Base-by-base conservation (phyloP, 805 yeast genomes). In the Metschnikowia koreensis region DNA sequence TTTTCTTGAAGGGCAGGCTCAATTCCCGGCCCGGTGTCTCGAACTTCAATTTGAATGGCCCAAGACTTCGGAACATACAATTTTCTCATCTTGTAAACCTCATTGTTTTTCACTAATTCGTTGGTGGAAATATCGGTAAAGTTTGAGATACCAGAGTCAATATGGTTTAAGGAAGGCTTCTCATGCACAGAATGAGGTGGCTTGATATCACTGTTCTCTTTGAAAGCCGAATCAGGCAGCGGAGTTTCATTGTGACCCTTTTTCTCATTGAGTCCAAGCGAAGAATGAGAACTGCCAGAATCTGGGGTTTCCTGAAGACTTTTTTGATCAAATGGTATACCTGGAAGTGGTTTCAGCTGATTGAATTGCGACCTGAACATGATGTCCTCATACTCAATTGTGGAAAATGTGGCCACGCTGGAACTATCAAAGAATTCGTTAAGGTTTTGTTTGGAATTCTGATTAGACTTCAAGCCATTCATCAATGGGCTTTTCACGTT, bases 1-100 rank as follows among this genome's bases (percentile, higher is more conserved):
- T 87, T 83, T 41, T 83, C 83, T 62, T 89, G 97, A 49, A 91
- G 68, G 1, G 85, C 82, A 12, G 86, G 83, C 39, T 89, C 96
- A 48, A 93, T 92, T 53, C 99, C 99, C 0, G 97, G 92, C 3
- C 99, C 98, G 0, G 96, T 89, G 66, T 93, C 99, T 37, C 77
- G 78, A 11, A 93, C 97, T 52, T 83, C 82, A 46, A 92, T 81
- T 56, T 84, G 84, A 33, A 85, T 64, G 1, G 77, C 86, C 85
- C 88, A 82, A 12, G 71, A 63, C 55, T 72, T 73, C 5, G 77
- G 74, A 41, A 68, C 66, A 44, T 57, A 69, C 45, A 73, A 56
- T 38, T 68, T 69, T 39, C 73, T 61, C 51, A 74, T 65, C 39
- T 62, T 62, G 58, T 60, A 74, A 0, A 64, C 65, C 56, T 73